Evolutionary conservation across 371 early-diverging fungal genomes (phyloP).

Genomic region (Rhizopus microsporus): DNA sequence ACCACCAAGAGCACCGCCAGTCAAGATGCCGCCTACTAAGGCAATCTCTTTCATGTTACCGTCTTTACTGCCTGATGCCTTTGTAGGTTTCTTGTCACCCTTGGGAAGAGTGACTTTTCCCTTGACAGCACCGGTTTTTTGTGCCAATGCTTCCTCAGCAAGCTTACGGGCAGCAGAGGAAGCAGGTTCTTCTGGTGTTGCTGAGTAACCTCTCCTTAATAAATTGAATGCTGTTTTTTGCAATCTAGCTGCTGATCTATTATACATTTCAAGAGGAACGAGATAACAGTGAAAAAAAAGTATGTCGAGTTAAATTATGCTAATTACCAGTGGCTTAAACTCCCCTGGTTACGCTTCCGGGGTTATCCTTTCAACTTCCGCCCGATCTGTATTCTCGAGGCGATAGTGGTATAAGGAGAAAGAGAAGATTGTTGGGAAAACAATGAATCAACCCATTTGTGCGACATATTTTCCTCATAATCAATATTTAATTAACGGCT

Average conservation of each 20-base stretch:
- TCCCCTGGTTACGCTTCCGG: constrained; percentile 8
- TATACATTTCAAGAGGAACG: constrained; percentile 16
- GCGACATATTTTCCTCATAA: not conserved
- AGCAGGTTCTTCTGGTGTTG: constrained; percentile 3
- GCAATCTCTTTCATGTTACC: constrained; percentile 26
- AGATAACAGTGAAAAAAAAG: constrained; percentile 3
- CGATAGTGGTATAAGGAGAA: not conserved
- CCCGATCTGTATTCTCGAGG: not conserved
- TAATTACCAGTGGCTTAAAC: constrained; percentile 22
- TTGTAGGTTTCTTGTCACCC: constrained; percentile 55
- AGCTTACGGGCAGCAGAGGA: constrained; percentile 29
- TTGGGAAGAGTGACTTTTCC: constrained; percentile 49
- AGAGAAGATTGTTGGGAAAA: not conserved
- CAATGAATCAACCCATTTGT: not conserved
- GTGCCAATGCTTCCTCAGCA: constrained; percentile 52
- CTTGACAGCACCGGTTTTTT: constrained; percentile 39
- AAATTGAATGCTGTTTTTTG: constrained; percentile 12
- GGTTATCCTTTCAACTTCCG: not conserved
- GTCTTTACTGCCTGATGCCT: constrained; percentile 28
- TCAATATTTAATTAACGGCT: too few species aligned
- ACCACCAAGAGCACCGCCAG: constrained; percentile 27
- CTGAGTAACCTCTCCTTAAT: constrained; percentile 15
- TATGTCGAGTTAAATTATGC: constrained; percentile 1
- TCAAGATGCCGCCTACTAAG: constrained; percentile 23
- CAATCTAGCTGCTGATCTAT: constrained; percentile 13